These are phyloP conservation scores for Suhomyces sp. DNA, from an alignment of 805 yeast species.

Conservation along the genomic window DNA sequence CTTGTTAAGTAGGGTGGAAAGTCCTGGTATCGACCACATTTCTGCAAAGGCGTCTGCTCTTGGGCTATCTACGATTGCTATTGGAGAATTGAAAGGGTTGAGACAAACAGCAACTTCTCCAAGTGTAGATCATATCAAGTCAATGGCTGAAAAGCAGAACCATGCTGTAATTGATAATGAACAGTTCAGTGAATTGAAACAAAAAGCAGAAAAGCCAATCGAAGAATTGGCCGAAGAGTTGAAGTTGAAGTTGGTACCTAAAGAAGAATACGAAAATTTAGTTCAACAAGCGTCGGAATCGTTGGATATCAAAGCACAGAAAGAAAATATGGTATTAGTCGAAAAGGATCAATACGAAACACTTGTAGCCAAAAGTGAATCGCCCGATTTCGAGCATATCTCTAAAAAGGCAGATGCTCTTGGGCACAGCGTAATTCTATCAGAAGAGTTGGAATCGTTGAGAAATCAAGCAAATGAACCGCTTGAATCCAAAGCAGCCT, in stretches of 20 bases:
- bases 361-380: slow-evolving; percentile 8
- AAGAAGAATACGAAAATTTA: slow-evolving; percentile 35
- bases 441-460: slow-evolving; percentile 16
- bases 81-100: slow-evolving; percentile 1
- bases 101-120: slow-evolving; percentile 9
- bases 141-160: slow-evolving; percentile 3
- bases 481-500: slow-evolving; percentile 15
- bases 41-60: slow-evolving; percentile 4
- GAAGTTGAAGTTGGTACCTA: slow-evolving; percentile 5
- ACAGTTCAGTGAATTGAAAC: slow-evolving; percentile 5
- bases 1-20: background rate
- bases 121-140: slow-evolving; percentile 7
- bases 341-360: slow-evolving; percentile 15
- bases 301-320: slow-evolving; percentile 15
- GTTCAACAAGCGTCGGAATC: slow-evolving; percentile 39
- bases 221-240: slow-evolving; percentile 1
- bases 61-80: background rate
- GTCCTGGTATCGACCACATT: slow-evolving; percentile 6
- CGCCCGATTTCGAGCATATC: slow-evolving; percentile 12
- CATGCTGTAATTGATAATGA: slow-evolving; percentile 4
- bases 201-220: slow-evolving; percentile 8
- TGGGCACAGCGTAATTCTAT: slow-evolving; percentile 5
- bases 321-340: slow-evolving; percentile 17
- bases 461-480: slow-evolving; percentile 39
- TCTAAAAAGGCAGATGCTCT: slow-evolving; percentile 6